Percentiles rank a stretch among this genome's conserved stretches.
Evolutionary conservation across 768 basidiomycete genomes (phyloP).

Genomic region (Austroboletus festivus): DNA sequence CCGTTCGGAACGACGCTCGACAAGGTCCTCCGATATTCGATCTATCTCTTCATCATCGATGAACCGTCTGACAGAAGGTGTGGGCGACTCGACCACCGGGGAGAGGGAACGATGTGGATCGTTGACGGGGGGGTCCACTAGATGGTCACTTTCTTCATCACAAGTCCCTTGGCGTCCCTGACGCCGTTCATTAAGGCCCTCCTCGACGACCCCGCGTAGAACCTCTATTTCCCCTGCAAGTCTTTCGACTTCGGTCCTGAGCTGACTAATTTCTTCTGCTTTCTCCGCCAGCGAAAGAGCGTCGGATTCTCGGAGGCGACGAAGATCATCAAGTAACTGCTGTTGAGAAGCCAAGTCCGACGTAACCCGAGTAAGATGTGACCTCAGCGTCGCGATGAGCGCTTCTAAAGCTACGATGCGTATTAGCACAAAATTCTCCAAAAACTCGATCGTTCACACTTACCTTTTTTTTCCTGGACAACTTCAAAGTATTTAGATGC

Average conservation of each 20-base stretch:
- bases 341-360: slow-evolving; percentile 78
- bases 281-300: slow-evolving; percentile 55
- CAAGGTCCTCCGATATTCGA: slow-evolving; percentile 63
- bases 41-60: slow-evolving; percentile 58
- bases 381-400: slow-evolving; percentile 66
- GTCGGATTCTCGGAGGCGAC: slow-evolving; percentile 61
- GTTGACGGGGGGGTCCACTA: background rate
- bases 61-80: slow-evolving; percentile 33
- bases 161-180: slow-evolving; percentile 43
- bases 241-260: slow-evolving; percentile 75
- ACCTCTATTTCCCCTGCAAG: slow-evolving; percentile 85
- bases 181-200: slow-evolving; percentile 74
- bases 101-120: background rate
- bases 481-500: slow-evolving; percentile 65
- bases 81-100: slow-evolving; percentile 4
- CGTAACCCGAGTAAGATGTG: slow-evolving; percentile 76
- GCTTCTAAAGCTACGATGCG: slow-evolving; percentile 67
- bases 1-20: slow-evolving; percentile 59
- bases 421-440: slow-evolving; percentile 6
- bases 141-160: slow-evolving; percentile 5
- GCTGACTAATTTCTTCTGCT: slow-evolving; percentile 59
- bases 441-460: slow-evolving; percentile 8
- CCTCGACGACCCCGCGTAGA: slow-evolving; percentile 82
- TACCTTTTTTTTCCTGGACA: slow-evolving; percentile 89
- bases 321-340: slow-evolving; percentile 62